A percentile compares a stretch with the other conserved stretches of the same genome.
Evolutionary conservation across 257 asterid species (phyloP).

Genomic region (Striga asiatica): DNA sequence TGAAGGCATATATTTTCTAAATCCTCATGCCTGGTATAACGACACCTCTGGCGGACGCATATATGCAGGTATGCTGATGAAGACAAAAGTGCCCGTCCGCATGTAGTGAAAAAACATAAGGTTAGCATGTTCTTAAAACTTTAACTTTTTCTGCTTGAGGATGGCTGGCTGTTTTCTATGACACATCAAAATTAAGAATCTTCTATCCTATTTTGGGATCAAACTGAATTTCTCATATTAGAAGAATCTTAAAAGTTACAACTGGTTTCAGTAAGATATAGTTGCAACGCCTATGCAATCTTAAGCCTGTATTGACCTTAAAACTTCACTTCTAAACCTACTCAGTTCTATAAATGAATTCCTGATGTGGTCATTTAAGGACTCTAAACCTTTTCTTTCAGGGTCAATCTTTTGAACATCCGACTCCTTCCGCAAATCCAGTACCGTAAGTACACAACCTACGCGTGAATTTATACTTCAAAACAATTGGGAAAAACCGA

Average conservation of each 20-base stretch:
- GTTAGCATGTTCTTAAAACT: constrained; percentile 12
- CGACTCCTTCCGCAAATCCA: not conserved
- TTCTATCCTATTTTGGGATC: too few species aligned
- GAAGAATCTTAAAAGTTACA: too few species aligned
- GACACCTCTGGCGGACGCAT: not conserved
- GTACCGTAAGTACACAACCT: constrained; percentile 8
- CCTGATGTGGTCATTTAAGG: not conserved
- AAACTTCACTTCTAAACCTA: too few species aligned
- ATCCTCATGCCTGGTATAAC: not conserved
- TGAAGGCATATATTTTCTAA: not conserved
- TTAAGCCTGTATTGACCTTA: too few species aligned
- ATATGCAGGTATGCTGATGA: constrained; percentile 14
- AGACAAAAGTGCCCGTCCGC: constrained; percentile 13
- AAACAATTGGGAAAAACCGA: not conserved
- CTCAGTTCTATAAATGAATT: not conserved
- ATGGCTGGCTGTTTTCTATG: not conserved
- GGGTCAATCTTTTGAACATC: constrained; percentile 7
- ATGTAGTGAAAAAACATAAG: constrained; percentile 17
- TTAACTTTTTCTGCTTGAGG: not conserved
- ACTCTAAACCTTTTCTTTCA: constrained; percentile 1
- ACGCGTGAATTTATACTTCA: not conserved
- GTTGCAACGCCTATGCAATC: too few species aligned
- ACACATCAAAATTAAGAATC: not conserved
- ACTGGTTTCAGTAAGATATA: too few species aligned
- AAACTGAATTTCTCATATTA: too few species aligned